Evolutionary conservation across 345 rosid genomes (phyloP), one percentile per base, ranked within the genome.

Genomic region (Syzygium aqueum): DNA sequence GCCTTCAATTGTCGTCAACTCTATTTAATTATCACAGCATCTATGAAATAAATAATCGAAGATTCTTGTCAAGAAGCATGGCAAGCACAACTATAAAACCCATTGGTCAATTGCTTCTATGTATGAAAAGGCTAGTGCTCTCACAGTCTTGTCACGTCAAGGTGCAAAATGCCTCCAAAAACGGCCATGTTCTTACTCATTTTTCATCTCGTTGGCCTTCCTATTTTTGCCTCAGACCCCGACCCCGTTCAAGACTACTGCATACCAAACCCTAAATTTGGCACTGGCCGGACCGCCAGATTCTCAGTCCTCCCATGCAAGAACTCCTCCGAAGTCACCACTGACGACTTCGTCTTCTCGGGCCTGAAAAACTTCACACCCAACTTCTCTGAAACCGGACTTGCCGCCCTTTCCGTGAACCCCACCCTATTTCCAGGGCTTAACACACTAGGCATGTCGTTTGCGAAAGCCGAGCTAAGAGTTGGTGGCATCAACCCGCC

Each of bases 381-480:
- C 43, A 84, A 84, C 52, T 87, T 87, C 86, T 84, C 89, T 3
- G 89, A 84, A 49, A 84, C 86, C 13, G 89, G 89, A 82, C 86
- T 87, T 8, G 85, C 89, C 30, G 73, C 86, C 67, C 23, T 87
- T 33, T 87, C 86, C 11, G 86, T 63, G 65, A 54, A 77, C 83
- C 89, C 89, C 14, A 19, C 84, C 25, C 52, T 84, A 21, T 87
- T 87, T 46, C 89, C 89, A 3, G 89, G 89, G 37, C 89, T 87
- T 23, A 87, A 84, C 89, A 87, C 89, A 7, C 89, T 87, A 7
- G 89, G 89, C 43, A 84, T 87, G 89, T 87, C 89, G 7, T 87
- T 87, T 54, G 3, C 49, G 11, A 27, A 73, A 59, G 84, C 86
- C 4, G 86, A 87, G 25, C 86, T 87, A 33, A 33, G 85, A 21